Evolutionary conservation across 148 eudicot species (phyloP), one percentile per base, ranked within the genome.

Genomic region (Chenopodium album): DNA sequence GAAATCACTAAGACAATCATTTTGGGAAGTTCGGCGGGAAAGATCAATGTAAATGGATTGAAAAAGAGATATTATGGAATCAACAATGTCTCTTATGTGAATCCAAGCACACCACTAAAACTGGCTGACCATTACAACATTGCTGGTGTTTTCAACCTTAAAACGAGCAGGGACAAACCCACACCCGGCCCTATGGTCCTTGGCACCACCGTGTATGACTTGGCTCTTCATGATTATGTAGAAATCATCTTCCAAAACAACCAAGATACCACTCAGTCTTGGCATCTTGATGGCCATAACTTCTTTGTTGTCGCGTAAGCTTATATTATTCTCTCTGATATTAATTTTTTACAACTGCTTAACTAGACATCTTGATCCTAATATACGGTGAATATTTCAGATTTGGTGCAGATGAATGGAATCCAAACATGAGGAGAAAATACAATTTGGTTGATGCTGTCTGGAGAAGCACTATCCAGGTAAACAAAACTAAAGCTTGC

Each of bases 191-290:
- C 84, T 72, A 75, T 87, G 62, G 72, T 71, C 46, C 85, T 79
- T 52, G 97, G 93, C 54, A 89, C 93, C 29, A 80, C 93, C 5
- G 95, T 94, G 11, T 20, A 85, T 14, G 86, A 63, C 71, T 65
- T 83, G 28, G 59, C 82, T 28, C 89, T 93, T 59, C 98, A 94
- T 65, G 97, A 94, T 80, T 93, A 66, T 60, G 85, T 78, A 3
- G 98, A 94, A 84, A 86, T 94, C 44, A 56, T 94, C 80, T 93
- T 93, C 89, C 98, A 94, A 79, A 94, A 94, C 86, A 86, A 89
- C 29, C 97, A 93, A 75, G 88, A 82, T 10, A 78, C 89, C 13
- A 75, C 92, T 8, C 97, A 92, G 74, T 84, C 97, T 77, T 92
- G 91, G 89, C 97, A 94, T 91, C 87, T 94, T 82, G 97, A 94